Conservation (phyloP, 2,329 filamentous ascomycete genomes). For the Cordyceps javanica region DNA sequence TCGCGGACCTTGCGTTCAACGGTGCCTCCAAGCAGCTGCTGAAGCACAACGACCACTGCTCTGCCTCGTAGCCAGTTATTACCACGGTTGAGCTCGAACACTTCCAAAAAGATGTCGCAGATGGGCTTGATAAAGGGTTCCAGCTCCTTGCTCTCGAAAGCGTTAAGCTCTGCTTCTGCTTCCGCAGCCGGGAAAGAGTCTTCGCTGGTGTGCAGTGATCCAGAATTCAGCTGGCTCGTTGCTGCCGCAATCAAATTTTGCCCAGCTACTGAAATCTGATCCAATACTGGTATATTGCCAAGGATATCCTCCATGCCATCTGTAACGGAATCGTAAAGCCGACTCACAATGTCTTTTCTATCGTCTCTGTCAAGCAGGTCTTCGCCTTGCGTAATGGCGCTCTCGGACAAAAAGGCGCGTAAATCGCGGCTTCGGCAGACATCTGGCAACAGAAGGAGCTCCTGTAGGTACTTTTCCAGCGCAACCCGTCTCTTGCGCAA, state of each 20-base stretch:
- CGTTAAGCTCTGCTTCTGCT: constrained; percentile 88
- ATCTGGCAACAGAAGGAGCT: constrained; percentile 79
- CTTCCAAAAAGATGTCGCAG: constrained; percentile 92
- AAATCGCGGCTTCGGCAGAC: constrained; percentile 92
- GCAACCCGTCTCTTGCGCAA: constrained; percentile 79
- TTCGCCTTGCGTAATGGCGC: constrained; percentile 63
- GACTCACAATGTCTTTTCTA: constrained; percentile 83
- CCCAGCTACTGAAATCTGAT: constrained; percentile 86
- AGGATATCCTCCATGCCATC: constrained; percentile 98
- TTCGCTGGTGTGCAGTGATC: constrained; percentile 46
- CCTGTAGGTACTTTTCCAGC: constrained; percentile 77
- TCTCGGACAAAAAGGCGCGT: constrained; percentile 85
- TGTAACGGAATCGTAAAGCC: constrained; percentile 92
- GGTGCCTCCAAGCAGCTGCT: constrained; percentile 90
- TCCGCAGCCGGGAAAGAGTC: constrained; percentile 56
- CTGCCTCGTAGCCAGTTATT: constrained; percentile 97
- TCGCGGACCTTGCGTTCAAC: constrained; percentile 95
- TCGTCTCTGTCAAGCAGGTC: constrained; percentile 52
- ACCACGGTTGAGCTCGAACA: constrained; percentile 88
- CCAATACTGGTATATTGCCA: constrained; percentile 90
- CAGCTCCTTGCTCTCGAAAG: constrained; percentile 82
- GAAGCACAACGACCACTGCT: constrained; percentile 91
- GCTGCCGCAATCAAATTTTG: constrained; percentile 83
- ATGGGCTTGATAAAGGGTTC: constrained; percentile 98
- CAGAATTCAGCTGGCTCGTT: constrained; percentile 55